Conservation (phyloP, 176 grass and related monocot genomes). For the Triticum timopheevii region DNA sequence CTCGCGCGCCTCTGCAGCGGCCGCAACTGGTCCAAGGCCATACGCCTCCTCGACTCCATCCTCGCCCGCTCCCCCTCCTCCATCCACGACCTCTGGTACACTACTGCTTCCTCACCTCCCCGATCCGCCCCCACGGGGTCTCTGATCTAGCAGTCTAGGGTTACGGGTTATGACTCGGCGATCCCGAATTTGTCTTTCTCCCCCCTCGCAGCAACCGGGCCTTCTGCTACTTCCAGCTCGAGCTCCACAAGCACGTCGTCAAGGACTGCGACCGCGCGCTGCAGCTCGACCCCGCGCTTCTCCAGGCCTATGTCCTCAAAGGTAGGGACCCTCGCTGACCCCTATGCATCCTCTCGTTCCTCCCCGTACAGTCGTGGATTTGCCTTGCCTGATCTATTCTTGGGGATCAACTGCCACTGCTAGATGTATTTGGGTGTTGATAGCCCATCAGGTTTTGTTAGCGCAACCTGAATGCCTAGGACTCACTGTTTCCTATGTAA, state of each 20-base stretch:
- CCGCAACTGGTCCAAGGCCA: slow-evolving; percentile 98
- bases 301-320: slow-evolving; percentile 95
- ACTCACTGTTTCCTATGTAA: background rate
- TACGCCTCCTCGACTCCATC: slow-evolving; percentile 76
- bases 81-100: slow-evolving; percentile 90
- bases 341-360: background rate
- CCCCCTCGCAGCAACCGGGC: slow-evolving; percentile 79
- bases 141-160: slow-evolving; percentile 20
- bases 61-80: slow-evolving; percentile 69
- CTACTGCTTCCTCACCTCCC: background rate
- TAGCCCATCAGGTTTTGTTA: background rate
- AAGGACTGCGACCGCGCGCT: slow-evolving; percentile 93
- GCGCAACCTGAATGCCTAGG: background rate
- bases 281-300: slow-evolving; percentile 57
- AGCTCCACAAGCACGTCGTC: slow-evolving; percentile 97
- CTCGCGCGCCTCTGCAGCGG: slow-evolving; percentile 75
- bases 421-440: background rate
- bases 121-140: slow-evolving; percentile 28
- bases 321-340: slow-evolving; percentile 29
- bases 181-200: slow-evolving; percentile 1
- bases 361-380: background rate
- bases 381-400: background rate
- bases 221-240: slow-evolving; percentile 93
- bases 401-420: background rate
- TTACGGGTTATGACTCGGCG: background rate